Evolutionary conservation across 2,329 filamentous ascomycete species (phyloP).

Genomic region (Gnomoniopsis smithogilvyi): DNA sequence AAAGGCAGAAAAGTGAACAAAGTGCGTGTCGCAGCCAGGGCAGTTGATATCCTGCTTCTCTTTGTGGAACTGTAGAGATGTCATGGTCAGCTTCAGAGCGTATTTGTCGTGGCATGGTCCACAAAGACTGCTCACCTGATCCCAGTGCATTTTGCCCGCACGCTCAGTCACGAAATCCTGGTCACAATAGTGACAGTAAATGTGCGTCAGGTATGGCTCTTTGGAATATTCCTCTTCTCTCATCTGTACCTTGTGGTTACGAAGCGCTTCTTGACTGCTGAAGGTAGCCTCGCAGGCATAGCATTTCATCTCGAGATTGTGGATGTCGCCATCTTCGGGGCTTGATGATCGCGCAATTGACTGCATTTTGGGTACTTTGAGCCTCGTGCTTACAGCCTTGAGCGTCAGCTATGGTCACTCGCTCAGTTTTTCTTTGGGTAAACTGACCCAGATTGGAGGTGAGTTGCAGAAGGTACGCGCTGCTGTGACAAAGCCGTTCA

Average conservation of each 20-base stretch:
- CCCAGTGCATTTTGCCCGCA: conserved; percentile 32
- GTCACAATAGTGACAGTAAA: conserved; percentile 37
- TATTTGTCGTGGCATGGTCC: not conserved
- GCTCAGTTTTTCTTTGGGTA: too few relatives aligned
- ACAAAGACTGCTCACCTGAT: conserved; percentile 26
- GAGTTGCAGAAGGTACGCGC: too few relatives aligned
- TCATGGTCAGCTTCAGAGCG: not conserved
- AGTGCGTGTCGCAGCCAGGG: conserved; percentile 41
- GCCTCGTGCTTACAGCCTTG: not conserved
- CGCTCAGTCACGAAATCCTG: conserved; percentile 31
- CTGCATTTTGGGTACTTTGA: not conserved
- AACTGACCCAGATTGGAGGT: too few relatives aligned
- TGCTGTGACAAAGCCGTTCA: too few relatives aligned
- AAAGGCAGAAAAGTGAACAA: conserved; percentile 33
- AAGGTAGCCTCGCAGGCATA: conserved; percentile 20
- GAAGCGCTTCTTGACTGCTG: conserved; percentile 18
- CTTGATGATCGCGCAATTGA: not conserved
- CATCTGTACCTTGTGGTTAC: conserved; percentile 26
- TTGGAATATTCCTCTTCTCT: conserved; percentile 17
- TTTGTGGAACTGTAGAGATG: conserved; percentile 32
- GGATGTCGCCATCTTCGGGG: not conserved
- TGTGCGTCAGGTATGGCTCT: conserved; percentile 19
- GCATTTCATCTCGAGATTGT: not conserved
- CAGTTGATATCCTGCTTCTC: conserved; percentile 40
- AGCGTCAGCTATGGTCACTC: not conserved